phyloP scores from a whole-genome alignment of 2,329 filamentous ascomycete species.

The Stylonectria norvegica region DNA sequence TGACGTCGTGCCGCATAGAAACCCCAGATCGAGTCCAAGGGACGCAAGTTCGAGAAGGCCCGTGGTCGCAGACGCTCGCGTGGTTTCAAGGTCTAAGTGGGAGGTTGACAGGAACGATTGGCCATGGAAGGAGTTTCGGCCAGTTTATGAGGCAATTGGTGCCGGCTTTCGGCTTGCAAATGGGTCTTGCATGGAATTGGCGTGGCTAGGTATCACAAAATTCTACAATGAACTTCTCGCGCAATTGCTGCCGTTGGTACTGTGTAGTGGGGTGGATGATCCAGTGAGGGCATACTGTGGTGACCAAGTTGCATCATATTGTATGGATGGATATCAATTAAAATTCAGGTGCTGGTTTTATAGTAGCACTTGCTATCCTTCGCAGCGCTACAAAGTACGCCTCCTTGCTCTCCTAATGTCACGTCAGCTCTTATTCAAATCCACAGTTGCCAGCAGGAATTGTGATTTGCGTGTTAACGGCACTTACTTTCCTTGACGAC shows the following conservation, averaged over 20 bases:
- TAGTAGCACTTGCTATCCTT: slow-evolving; percentile 51
- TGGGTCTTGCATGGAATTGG: slow-evolving; percentile 42
- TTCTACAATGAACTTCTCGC: slow-evolving; percentile 32
- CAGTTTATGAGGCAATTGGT: slow-evolving; percentile 28
- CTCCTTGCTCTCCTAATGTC: slow-evolving; percentile 56
- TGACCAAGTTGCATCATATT: not conserved
- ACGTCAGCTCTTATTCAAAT: not conserved
- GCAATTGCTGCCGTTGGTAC: slow-evolving; percentile 22
- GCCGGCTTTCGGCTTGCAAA: slow-evolving; percentile 31
- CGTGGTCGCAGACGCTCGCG: slow-evolving; percentile 97
- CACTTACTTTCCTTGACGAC: slow-evolving; percentile 75
- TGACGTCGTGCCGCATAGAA: slow-evolving; percentile 55
- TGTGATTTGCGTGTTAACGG: not conserved
- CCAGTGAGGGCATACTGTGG: slow-evolving; percentile 24
- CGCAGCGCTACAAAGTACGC: slow-evolving; percentile 78
- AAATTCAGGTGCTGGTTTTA: slow-evolving; percentile 11
- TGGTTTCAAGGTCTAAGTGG: slow-evolving; percentile 98
- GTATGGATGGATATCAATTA: not conserved
- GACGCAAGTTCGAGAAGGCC: slow-evolving; percentile 98
- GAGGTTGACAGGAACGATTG: slow-evolving; percentile 23
- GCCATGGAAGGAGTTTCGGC: slow-evolving; percentile 27
- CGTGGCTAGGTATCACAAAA: slow-evolving; percentile 47
- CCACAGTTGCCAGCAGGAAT: not conserved
- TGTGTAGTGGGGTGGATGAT: not conserved
- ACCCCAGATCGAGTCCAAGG: slow-evolving; percentile 96